phyloP scores from a whole-genome alignment of 192 early-diverging fungal genomes.

The Umbelopsis sp. region DNA sequence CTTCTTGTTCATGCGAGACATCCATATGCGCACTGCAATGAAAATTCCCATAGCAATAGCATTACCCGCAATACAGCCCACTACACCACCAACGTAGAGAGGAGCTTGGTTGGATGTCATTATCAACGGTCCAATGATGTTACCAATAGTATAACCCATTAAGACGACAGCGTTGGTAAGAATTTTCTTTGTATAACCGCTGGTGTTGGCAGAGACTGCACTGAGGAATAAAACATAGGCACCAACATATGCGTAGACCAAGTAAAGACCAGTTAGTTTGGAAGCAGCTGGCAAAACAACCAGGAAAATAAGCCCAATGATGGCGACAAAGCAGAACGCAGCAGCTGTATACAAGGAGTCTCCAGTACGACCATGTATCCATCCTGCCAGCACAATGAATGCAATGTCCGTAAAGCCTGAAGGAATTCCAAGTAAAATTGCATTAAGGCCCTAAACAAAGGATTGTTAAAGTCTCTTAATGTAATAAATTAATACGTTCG shows the following conservation, averaged over 20 bases:
- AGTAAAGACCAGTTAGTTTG: conserved; percentile 18
- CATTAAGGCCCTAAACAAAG: conserved; percentile 23
- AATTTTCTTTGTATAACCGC: conserved; percentile 31
- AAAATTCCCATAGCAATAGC: conserved; percentile 6
- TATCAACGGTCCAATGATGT: conserved; percentile 25
- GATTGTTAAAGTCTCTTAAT: neutral
- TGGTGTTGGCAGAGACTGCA: conserved; percentile 3
- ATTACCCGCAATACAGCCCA: conserved; percentile 19
- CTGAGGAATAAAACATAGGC: conserved; percentile 13
- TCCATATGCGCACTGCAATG: neutral
- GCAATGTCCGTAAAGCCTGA: neutral
- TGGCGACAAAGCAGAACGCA: neutral
- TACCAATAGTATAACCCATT: conserved; percentile 26
- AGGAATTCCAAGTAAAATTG: conserved; percentile 25
- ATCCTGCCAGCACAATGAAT: neutral
- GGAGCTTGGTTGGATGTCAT: conserved; percentile 17
- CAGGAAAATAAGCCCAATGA: conserved; percentile 24
- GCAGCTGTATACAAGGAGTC: conserved; percentile 21
- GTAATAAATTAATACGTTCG: neutral
- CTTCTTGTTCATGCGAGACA: conserved; percentile 11
- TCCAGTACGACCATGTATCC: conserved; percentile 7
- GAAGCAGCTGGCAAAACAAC: conserved; percentile 17
- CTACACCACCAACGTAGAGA: conserved; percentile 25
- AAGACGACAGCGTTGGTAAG: conserved; percentile 20
- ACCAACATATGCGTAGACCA: conserved; percentile 19